Conservation (phyloP, 345 rosid species). For the Sisymbrium altissimum region DNA sequence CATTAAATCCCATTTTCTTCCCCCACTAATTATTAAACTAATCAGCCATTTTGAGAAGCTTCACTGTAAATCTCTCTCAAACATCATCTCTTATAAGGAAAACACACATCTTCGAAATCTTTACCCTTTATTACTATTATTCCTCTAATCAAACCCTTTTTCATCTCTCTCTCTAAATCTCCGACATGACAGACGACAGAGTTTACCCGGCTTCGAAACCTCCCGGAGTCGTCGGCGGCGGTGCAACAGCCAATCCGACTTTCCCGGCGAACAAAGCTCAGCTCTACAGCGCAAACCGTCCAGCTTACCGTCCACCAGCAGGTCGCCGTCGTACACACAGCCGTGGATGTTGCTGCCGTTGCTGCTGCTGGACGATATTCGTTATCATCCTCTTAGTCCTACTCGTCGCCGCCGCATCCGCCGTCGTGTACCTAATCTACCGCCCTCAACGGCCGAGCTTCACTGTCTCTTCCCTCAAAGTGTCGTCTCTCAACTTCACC, state of each 20-base stretch:
- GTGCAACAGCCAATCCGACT: conserved; percentile 35
- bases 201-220: conserved; percentile 63
- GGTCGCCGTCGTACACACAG: conserved; percentile 46
- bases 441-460: conserved; percentile 75
- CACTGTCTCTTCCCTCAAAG: conserved; percentile 55
- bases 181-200: conserved; percentile 54
- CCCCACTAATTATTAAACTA: background rate
- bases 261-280: conserved; percentile 73
- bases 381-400: conserved; percentile 45
- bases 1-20: no score
- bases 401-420: conserved; percentile 50
- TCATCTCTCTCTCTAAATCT: background rate
- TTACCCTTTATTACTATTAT: background rate
- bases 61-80: conserved; percentile 1
- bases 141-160: background rate
- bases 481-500: conserved; percentile 60
- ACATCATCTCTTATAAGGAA: conserved; percentile 5
- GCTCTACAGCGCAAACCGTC: conserved; percentile 62
- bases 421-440: conserved; percentile 59
- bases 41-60: background rate
- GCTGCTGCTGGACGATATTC: conserved; percentile 54
- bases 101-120: background rate
- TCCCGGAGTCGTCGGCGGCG: conserved; percentile 26
- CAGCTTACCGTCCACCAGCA: conserved; percentile 72
- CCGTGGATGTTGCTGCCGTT: conserved; percentile 54